Percentiles rank a stretch among this genome's conserved stretches.
Conservation (phyloP, 2,329 filamentous ascomycete genomes). For the Hypoxylon sp. region DNA sequence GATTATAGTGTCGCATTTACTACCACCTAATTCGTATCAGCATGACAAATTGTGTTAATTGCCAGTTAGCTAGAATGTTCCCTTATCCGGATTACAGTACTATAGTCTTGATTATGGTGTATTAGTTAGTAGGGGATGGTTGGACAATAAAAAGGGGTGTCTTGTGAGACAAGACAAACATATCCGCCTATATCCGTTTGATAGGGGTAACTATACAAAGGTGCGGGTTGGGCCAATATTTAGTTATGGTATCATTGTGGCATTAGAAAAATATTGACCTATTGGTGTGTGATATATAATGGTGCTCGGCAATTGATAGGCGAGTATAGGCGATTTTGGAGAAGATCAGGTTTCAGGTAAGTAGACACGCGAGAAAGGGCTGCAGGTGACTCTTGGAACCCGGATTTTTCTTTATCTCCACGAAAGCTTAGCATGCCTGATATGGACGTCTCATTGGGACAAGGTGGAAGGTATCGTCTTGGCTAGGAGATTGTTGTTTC, state of each 20-base stretch:
- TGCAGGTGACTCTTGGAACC: neutral
- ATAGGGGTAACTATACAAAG: conserved; percentile 11
- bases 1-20: no score
- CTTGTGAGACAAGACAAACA: conserved; percentile 4
- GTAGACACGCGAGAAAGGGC: conserved; percentile 1
- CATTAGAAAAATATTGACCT: neutral
- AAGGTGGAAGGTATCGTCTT: no score
- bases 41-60: no score
- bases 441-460: no score
- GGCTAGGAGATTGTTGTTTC: no score
- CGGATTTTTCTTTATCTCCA: no score
- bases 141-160: conserved; percentile 8
- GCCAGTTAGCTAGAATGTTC: neutral
- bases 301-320: conserved; percentile 9
- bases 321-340: conserved; percentile 9
- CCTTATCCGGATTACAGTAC: neutral
- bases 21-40: no score
- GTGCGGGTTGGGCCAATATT: neutral
- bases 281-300: neutral
- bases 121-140: conserved; percentile 11
- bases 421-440: no score
- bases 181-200: neutral
- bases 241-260: no score
- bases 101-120: neutral
- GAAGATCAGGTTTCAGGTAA: neutral